Conservation (phyloP, 192 early-diverging fungal genomes). For the Tieghemiomyces parasiticus region DNA sequence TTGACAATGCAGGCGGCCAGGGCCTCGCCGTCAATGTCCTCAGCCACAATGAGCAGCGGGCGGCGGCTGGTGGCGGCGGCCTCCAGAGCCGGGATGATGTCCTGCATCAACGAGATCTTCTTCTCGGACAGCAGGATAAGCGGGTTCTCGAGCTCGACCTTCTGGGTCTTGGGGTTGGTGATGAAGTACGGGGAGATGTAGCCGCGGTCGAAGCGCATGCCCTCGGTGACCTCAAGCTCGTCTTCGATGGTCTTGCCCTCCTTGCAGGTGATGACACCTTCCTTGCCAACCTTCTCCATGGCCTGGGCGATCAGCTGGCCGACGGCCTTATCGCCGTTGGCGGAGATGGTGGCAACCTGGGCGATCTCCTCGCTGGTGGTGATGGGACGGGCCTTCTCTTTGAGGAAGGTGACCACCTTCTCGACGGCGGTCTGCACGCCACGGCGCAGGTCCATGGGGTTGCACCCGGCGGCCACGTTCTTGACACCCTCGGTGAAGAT, state of each 20-base stretch:
- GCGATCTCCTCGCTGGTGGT: constrained; percentile 94
- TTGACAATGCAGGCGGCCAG: constrained; percentile 98
- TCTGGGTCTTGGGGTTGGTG: constrained; percentile 95
- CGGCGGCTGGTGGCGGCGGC: constrained; percentile 86
- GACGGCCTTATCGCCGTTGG: constrained; percentile 97
- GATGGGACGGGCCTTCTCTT: constrained; percentile 78
- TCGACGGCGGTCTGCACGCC: constrained; percentile 92
- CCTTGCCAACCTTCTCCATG: constrained; percentile 99
- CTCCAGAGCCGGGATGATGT: constrained; percentile 93
- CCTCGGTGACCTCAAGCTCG: constrained; percentile 98
- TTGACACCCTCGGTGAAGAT: constrained; percentile 99
- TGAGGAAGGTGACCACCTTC: constrained; percentile 81
- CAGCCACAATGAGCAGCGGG: constrained; percentile 93
- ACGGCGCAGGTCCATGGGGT: constrained; percentile 95
- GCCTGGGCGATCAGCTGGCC: constrained; percentile 94
- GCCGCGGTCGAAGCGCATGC: constrained; percentile 99
- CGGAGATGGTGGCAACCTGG: constrained; percentile 98
- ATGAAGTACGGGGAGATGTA: constrained; percentile 99
- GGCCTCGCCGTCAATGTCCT: constrained; percentile 99
- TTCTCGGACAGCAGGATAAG: constrained; percentile 95
- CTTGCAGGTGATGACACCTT: constrained; percentile 99
- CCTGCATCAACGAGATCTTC: constrained; percentile 93
- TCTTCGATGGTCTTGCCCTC: constrained; percentile 99
- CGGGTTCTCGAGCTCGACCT: constrained; percentile 99
- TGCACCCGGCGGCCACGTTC: constrained; percentile 98